Base-by-base conservation (phyloP, 2,329 filamentous ascomycete species). In the Chaetomiaceae sp. region DNA sequence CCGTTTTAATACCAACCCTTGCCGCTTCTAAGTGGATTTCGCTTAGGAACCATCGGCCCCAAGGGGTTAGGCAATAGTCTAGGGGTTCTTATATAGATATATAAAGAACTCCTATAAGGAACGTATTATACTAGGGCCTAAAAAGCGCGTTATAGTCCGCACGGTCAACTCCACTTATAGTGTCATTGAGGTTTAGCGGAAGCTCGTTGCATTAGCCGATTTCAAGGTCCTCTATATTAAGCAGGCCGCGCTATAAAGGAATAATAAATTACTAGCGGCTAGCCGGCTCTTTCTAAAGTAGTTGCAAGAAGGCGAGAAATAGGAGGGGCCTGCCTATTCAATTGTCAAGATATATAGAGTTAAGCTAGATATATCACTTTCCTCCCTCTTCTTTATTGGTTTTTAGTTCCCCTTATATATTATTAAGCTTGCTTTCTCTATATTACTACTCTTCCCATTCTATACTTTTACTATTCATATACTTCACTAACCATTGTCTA, bases 101-200 rank as follows among this genome's bases (percentile, higher is more conserved):
- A 19, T 45, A 17, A 29, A 33, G 24, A 39, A 10, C 42, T 33
- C 35, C 42, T 22, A 33, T 17, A 45, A 45, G 36, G 42, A 45
- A 45, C 27, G 27, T 38, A 15, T 45, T 15, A 20, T 45, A 14
- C 35, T 45, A 38, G 27, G 42, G 42, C 42, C 27, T 18, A 11
- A 45, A 29, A 36, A 45, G 42, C 36, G 27, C 19, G 15, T 27
- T 19, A 45, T 45, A 19, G 27, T 45, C 35, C 26, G 26, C n/a
- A 38, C 12, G 9, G 12, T 45, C 20, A 45, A 45, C 26, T 39
- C 42, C 30, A 15, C 35, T 33, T 45, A 45, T 34, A 45, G 42
- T 15, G 36, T 45, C 29, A 45, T 45, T 45, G 20, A 45, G 42
- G 42, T 45, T 45, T 45, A 18, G 42, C 29, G 29, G 42, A 45